These are phyloP conservation scores for Schwanniomyces yamadae DNA, from an alignment of 805 yeast genomes.

Conservation along the genomic window DNA sequence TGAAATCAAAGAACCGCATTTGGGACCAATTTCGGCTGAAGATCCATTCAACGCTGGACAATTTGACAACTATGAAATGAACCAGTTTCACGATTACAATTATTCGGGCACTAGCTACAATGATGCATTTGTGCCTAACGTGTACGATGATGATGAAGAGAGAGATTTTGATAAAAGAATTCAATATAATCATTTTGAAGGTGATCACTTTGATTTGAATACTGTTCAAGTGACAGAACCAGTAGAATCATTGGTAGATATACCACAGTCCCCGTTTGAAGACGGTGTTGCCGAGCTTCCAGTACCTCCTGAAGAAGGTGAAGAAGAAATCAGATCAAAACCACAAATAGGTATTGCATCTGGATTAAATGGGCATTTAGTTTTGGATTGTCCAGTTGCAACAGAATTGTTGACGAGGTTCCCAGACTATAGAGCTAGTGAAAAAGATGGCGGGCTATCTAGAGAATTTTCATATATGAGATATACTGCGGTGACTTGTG, in stretches of 20 bases:
- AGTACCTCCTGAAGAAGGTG: conserved; percentile 36
- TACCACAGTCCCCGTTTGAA: conserved; percentile 26
- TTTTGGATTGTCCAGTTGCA: conserved; percentile 47
- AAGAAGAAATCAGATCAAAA: conserved; percentile 29
- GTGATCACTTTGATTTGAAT: conserved; percentile 42
- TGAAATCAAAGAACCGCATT: conserved; percentile 14
- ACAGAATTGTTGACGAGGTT: conserved; percentile 41
- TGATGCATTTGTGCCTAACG: conserved; percentile 45
- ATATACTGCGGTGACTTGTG: conserved; percentile 65
- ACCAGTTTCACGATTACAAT: conserved; percentile 21
- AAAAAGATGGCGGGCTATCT: conserved; percentile 41
- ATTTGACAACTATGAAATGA: conserved; percentile 16
- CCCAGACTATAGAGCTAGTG: conserved; percentile 34
- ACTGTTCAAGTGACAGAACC: conserved; percentile 23
- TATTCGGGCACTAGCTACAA: conserved; percentile 18
- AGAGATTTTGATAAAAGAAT: conserved; percentile 38
- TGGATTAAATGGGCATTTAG: conserved; percentile 46
- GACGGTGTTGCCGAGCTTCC: conserved; percentile 21
- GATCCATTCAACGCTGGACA: conserved; percentile 14
- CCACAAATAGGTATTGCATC: conserved; percentile 34
- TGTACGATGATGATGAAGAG: conserved; percentile 41
- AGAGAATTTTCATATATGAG: conserved; percentile 61
- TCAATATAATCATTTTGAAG: conserved; percentile 38
- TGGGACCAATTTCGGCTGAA: conserved; percentile 14
- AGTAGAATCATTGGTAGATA: conserved; percentile 8